phyloP scores from a whole-genome alignment of 306 rosid species.

The Malus sieversii region DNA sequence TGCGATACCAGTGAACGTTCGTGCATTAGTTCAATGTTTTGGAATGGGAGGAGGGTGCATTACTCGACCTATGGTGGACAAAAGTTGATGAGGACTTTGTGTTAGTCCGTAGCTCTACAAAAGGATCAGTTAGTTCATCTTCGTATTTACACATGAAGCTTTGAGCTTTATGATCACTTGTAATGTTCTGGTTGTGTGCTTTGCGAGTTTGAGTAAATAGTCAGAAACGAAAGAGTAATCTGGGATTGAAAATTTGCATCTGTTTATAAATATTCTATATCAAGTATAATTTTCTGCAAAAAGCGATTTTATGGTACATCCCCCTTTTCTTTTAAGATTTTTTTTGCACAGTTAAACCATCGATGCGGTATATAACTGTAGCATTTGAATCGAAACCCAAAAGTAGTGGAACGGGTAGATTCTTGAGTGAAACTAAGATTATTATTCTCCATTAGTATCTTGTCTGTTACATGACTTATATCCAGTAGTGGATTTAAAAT shows the following conservation, averaged over 20 bases:
- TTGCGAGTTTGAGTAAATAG: slow-evolving; percentile 17
- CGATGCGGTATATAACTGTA: neutral
- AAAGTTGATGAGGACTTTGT: slow-evolving; percentile 35
- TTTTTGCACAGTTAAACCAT: neutral
- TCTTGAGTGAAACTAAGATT: neutral
- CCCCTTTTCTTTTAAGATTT: neutral
- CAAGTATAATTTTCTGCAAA: slow-evolving; percentile 2
- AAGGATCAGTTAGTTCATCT: slow-evolving; percentile 31
- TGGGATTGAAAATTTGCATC: slow-evolving; percentile 8
- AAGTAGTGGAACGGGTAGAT: neutral
- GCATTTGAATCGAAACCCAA: neutral
- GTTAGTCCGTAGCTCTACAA: slow-evolving; percentile 31
- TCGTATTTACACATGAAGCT: slow-evolving; percentile 13
- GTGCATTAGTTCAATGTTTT: slow-evolving; percentile 16
- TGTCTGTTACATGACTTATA: neutral
- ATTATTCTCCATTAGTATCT: too few relatives aligned
- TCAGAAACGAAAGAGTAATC: slow-evolving; percentile 12
- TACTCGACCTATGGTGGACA: slow-evolving; percentile 31
- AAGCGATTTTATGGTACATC: neutral
- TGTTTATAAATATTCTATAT: slow-evolving; percentile 4
- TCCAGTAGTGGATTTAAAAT: too few relatives aligned
- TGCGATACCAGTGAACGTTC: slow-evolving; percentile 42
- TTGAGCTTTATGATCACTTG: slow-evolving; percentile 26
- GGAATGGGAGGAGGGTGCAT: slow-evolving; percentile 2
- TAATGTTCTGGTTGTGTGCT: slow-evolving; percentile 32